A percentile compares a stretch with the other conserved stretches of the same genome.
Evolutionary conservation across 2,329 filamentous ascomycete genomes (phyloP).

Genomic region (Fusarium virguliforme): DNA sequence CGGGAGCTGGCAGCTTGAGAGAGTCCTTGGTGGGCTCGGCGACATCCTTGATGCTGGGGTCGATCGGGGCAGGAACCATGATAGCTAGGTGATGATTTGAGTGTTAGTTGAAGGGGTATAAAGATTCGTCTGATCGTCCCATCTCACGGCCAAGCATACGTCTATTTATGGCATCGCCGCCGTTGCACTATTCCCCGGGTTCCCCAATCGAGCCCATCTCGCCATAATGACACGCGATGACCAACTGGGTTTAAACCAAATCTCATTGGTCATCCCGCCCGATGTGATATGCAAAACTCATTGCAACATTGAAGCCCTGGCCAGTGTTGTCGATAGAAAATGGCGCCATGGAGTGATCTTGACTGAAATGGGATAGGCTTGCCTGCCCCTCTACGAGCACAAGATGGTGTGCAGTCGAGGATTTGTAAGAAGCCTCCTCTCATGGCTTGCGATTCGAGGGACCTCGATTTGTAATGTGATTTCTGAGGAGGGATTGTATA

Average conservation of each 20-base stretch:
- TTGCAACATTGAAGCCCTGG: conserved; percentile 28
- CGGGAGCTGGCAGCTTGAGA: conserved; percentile 71
- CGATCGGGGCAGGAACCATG: conserved; percentile 73
- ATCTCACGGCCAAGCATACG: neutral
- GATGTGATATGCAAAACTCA: conserved; percentile 32
- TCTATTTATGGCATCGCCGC: conserved; percentile 22
- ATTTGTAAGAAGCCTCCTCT: conserved; percentile 24
- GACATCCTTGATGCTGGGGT: conserved; percentile 75
- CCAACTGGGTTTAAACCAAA: neutral
- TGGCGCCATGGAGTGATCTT: conserved; percentile 14
- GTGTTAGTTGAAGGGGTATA: accelerated
- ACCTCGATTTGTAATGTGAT: conserved; percentile 6
- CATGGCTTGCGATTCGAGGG: neutral
- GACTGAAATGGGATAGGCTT: conserved; percentile 12
- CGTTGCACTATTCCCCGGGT: neutral
- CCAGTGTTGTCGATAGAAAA: neutral
- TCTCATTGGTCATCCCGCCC: conserved; percentile 9
- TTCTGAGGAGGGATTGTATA: neutral
- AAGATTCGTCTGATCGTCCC: neutral
- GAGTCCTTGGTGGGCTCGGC: conserved; percentile 75
- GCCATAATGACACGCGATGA: conserved; percentile 30
- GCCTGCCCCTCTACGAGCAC: conserved; percentile 1
- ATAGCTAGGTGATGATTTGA: neutral
- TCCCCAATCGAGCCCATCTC: conserved; percentile 20
- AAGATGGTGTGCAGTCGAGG: conserved; percentile 21